phyloP scores from a whole-genome alignment of 805 yeast species.

The Sugiyamaella boreocaroliniensis region DNA sequence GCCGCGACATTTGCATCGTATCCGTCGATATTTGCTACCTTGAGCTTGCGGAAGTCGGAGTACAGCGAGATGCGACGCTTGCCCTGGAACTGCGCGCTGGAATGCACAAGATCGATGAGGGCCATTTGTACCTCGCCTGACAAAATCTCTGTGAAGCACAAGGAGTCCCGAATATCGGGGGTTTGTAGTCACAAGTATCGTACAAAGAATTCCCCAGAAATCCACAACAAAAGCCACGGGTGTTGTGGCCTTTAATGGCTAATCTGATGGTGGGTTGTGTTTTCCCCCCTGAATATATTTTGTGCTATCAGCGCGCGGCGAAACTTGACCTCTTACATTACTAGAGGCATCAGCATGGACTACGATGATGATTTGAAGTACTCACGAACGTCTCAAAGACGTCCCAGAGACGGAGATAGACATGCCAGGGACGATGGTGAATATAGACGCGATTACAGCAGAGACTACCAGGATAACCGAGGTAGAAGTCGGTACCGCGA shows the following conservation, averaged over 20 bases:
- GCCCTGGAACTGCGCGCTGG: conserved; percentile 33
- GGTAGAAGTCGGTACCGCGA: background rate
- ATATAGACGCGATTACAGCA: background rate
- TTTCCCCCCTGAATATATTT: background rate
- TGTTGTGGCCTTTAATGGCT: too few relatives aligned
- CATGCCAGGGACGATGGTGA: background rate
- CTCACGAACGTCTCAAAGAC: background rate
- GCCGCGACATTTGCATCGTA: conserved; percentile 43
- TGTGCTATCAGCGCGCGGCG: background rate
- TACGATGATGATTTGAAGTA: background rate
- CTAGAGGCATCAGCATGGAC: background rate
- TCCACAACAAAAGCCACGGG: too few relatives aligned
- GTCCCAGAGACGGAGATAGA: conserved; percentile 1
- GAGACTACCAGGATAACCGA: background rate
- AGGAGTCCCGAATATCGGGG: too few relatives aligned
- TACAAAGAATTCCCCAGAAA: too few relatives aligned
- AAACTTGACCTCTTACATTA: background rate
- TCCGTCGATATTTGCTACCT: conserved; percentile 42
- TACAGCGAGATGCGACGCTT: conserved; percentile 42
- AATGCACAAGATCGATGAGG: conserved; percentile 10
- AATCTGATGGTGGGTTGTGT: background rate
- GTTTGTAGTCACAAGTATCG: too few relatives aligned
- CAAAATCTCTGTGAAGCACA: too few relatives aligned
- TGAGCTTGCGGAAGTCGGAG: conserved; percentile 41
- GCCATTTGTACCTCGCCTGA: background rate